Evolutionary conservation across 805 yeast genomes (phyloP).

Genomic region (Clavispora fructus): DNA sequence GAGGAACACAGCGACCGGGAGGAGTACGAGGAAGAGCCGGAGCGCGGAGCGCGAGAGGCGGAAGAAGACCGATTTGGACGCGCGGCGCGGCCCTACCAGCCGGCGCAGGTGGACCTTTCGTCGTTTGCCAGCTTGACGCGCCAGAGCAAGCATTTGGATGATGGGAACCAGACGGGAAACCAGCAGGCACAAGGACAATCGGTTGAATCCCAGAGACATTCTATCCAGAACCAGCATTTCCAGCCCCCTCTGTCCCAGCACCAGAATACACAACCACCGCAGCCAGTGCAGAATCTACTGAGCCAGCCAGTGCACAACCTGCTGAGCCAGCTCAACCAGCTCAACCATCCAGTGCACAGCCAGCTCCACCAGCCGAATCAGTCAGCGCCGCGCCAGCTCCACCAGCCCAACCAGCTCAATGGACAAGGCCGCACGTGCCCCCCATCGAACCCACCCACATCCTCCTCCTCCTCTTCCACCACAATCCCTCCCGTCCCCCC

Average conservation of each 20-base stretch:
- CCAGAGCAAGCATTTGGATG: conserved; percentile 20
- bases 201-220: not conserved
- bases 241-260: not conserved
- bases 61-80: not conserved
- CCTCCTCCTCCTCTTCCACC: too few relatives aligned
- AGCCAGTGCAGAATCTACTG: too few relatives aligned
- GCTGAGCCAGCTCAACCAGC: too few relatives aligned
- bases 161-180: not conserved
- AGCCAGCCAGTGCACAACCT: too few relatives aligned
- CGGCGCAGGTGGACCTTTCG: conserved; percentile 42
- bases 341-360: too few relatives aligned
- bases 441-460: too few relatives aligned
- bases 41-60: not conserved
- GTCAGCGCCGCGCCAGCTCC: too few relatives aligned
- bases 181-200: not conserved
- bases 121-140: conserved; percentile 41
- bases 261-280: too few relatives aligned
- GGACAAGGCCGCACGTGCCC: too few relatives aligned
- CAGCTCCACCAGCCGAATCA: too few relatives aligned
- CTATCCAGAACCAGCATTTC: not conserved
- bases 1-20: not conserved
- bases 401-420: too few relatives aligned
- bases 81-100: conserved; percentile 32
- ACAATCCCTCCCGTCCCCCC: not conserved
- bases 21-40: not conserved